These are phyloP conservation scores for Terfezia claveryi DNA, from an alignment of 495 filamentous ascomycete genomes.

Conservation along the genomic window DNA sequence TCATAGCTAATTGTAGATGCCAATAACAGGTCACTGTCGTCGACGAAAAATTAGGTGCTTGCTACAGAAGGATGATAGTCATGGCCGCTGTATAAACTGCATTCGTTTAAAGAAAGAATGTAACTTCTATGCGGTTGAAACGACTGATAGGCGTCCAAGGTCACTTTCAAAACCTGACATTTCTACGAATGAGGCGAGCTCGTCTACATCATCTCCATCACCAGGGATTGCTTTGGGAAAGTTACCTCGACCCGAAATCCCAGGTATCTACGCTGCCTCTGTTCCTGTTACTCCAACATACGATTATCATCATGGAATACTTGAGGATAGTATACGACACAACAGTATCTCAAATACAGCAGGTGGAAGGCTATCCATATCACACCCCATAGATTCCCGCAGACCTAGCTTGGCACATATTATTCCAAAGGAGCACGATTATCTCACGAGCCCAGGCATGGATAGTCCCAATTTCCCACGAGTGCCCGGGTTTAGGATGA, in stretches of 20 bases:
- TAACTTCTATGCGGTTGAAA: slow-evolving; percentile 75
- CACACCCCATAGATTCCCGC: slow-evolving; percentile 14
- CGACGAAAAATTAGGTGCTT: slow-evolving; percentile 90
- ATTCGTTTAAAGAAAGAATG: slow-evolving; percentile 93
- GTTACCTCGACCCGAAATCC: slow-evolving; percentile 4
- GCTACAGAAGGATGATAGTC: slow-evolving; percentile 49
- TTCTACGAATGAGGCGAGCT: slow-evolving; percentile 11
- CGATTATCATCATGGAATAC: slow-evolving; percentile 1
- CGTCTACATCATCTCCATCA: slow-evolving; percentile 17
- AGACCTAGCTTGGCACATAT: slow-evolving; percentile 14
- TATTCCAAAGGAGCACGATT: slow-evolving; percentile 12
- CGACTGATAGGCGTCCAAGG: slow-evolving; percentile 16
- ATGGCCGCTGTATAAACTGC: slow-evolving; percentile 83
- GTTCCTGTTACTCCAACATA: slow-evolving; percentile 16
- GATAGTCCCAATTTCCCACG: neutral
- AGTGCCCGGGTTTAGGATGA: neutral
- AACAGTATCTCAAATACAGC: slow-evolving; percentile 4
- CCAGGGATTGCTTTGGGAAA: slow-evolving; percentile 8
- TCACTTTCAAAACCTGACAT: slow-evolving; percentile 18
- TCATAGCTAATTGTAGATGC: no score
- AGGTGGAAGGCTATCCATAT: slow-evolving; percentile 4
- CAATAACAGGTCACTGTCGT: slow-evolving; percentile 59
- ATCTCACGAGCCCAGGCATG: neutral
- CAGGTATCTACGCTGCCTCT: slow-evolving; percentile 11
- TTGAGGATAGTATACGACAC: slow-evolving; percentile 12